Evolutionary conservation across 192 early-diverging fungal genomes (phyloP), one percentile per base, ranked within the genome.

Genomic region (Diversispora epigaea): DNA sequence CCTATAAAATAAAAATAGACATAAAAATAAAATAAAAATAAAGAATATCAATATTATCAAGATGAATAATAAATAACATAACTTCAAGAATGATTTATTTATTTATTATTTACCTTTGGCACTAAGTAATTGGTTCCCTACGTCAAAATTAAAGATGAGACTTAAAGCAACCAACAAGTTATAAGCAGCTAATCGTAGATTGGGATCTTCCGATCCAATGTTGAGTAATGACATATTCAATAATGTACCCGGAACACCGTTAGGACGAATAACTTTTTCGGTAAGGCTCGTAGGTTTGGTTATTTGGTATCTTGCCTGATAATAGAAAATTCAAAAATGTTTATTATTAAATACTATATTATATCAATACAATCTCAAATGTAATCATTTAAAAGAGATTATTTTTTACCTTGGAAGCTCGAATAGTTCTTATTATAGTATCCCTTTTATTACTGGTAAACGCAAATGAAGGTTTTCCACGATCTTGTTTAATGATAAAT

Each of bases 191-290:
- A 93, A 79, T n/a, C 96, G 83, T 54, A 99, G 78, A 50, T 85
- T 86, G 4, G 93, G 85, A 68, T 96, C 93, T 19, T 91, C 89
- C 41, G 89, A 90, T 1, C 93, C 94, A 50, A 94, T 84, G 80
- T 97, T 96, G 44, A 95, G 82, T 76, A 99, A 78, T 17, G 96
- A 92, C 84, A 98, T 94, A 67, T 96, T 98, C 45, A 98, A 84
- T 47, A 98, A 78, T 9, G 91, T 92, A 9, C 95, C 96, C 0
- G 95, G 93, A 6, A 97, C 94, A 85, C 96, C 94, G 15, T 87
- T 84, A 3, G 96, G 94, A 52, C 90, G 86, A 61, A 98, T 89
- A 3, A 80, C 84, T 58, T 93, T 89, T 67, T 93, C 91, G 21
- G 83, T 78, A 14, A 90, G 77, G 55, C 78, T 84, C 6, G 80